Percentiles rank a stretch among this genome's conserved stretches.
phyloP scores from a whole-genome alignment of 108 stramenopile species.

The Poteriospumella lacustris region DNA sequence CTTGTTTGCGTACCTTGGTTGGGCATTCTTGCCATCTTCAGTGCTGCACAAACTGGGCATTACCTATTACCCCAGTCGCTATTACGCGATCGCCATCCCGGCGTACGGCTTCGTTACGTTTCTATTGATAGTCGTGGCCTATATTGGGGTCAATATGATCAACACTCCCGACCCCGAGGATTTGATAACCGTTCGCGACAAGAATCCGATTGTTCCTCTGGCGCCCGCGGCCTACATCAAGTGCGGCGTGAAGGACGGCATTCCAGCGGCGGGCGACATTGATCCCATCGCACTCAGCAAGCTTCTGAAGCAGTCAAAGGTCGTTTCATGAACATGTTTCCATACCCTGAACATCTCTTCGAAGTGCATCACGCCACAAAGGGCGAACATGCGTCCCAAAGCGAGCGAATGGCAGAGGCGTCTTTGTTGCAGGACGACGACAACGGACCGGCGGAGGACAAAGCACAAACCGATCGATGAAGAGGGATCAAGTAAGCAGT shows the following conservation, averaged over 20 bases:
- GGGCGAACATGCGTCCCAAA: too few species aligned
- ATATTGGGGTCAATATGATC: constrained; percentile 50
- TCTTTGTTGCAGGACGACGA: too few species aligned
- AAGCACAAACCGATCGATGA: too few species aligned
- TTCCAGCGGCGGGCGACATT: constrained; percentile 24
- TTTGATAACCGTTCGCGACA: not conserved
- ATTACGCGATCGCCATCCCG: constrained; percentile 50
- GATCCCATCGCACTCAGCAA: constrained; percentile 17
- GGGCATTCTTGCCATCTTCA: constrained; percentile 45
- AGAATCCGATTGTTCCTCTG: not conserved
- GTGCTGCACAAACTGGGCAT: constrained; percentile 42
- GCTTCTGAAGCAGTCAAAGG: not conserved
- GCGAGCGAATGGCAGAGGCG: too few species aligned
- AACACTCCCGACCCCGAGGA: constrained; percentile 27
- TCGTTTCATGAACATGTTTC: too few species aligned
- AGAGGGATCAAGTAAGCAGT: too few species aligned
- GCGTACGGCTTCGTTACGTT: constrained; percentile 38
- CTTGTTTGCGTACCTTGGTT: constrained; percentile 33
- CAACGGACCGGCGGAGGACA: too few species aligned
- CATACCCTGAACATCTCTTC: too few species aligned
- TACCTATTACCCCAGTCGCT: constrained; percentile 51
- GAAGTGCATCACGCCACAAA: too few species aligned
- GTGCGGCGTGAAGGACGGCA: constrained; percentile 14
- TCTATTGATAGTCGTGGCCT: constrained; percentile 31
- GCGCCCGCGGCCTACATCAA: not conserved